Conservation (phyloP, 2,329 filamentous ascomycete species). For the Diplocarpon mali region DNA sequence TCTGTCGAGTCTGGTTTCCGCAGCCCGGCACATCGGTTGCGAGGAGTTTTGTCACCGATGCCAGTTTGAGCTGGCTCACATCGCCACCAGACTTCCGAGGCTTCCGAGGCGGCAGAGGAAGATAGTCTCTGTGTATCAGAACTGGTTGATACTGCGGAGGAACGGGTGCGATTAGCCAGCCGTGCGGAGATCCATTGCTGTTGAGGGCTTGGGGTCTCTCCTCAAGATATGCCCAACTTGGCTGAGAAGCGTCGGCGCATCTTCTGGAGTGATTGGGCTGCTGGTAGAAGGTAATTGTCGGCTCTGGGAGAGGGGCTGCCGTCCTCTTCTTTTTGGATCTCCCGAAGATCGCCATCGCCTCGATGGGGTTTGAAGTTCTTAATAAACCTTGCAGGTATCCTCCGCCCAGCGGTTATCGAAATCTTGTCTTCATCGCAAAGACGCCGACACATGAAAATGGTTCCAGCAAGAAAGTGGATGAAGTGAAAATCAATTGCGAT, state of each 20-base stretch:
- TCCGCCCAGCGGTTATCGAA: conserved; percentile 3
- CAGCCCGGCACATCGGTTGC: conserved; percentile 28
- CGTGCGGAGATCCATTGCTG: conserved; percentile 8
- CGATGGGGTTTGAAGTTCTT: not conserved
- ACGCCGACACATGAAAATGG: not conserved
- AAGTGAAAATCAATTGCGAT: not conserved
- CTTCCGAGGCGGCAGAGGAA: conserved; percentile 14
- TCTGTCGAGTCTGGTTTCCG: conserved; percentile 31
- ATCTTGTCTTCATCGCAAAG: conserved; percentile 4
- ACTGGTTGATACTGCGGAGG: conserved; percentile 16
- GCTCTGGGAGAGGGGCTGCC: conserved; percentile 7
- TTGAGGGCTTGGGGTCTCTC: conserved; percentile 9
- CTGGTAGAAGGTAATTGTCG: conserved; percentile 1
- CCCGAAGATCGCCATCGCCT: conserved; percentile 24
- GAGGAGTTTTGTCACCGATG: conserved; percentile 27
- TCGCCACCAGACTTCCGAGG: conserved; percentile 7
- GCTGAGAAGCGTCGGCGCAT: conserved; percentile 7
- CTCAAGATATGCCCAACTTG: conserved; percentile 9
- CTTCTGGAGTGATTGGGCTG: conserved; percentile 3
- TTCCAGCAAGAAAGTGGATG: not conserved
- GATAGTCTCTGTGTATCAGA: conserved; percentile 12
- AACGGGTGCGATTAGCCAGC: conserved; percentile 14
- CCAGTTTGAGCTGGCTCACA: conserved; percentile 18
- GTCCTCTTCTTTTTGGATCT: conserved; percentile 20
- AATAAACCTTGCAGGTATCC: conserved; percentile 6